phyloP scores from a whole-genome alignment of 2,329 filamentous ascomycete genomes.

The Neofusicoccum laricinum region DNA sequence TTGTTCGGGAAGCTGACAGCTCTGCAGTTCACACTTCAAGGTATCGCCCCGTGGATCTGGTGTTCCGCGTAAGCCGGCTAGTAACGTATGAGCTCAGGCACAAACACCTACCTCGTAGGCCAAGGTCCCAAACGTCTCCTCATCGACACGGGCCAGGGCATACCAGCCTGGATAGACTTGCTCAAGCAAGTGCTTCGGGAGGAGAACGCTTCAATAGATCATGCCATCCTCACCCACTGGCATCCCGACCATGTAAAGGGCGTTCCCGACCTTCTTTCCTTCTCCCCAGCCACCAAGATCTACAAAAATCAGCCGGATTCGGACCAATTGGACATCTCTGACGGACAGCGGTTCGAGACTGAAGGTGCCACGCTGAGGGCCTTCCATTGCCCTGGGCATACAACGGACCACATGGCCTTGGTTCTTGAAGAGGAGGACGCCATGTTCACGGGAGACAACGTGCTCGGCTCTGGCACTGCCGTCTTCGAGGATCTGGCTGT shows the following conservation, averaged over 20 bases:
- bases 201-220: slow-evolving; percentile 67
- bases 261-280: slow-evolving; percentile 62
- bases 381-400: slow-evolving; percentile 70
- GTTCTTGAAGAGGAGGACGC: slow-evolving; percentile 73
- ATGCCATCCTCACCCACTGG: slow-evolving; percentile 84
- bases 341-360: slow-evolving; percentile 55
- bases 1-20: background rate
- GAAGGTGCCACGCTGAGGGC: slow-evolving; percentile 67
- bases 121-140: slow-evolving; percentile 70
- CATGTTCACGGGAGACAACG: slow-evolving; percentile 87
- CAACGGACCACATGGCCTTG: slow-evolving; percentile 77
- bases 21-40: slow-evolving; percentile 60
- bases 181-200: slow-evolving; percentile 63
- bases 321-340: slow-evolving; percentile 52
- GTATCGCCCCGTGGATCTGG: slow-evolving; percentile 28
- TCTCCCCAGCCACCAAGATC: slow-evolving; percentile 62
- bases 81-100: slow-evolving; percentile 49
- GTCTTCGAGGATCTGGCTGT: slow-evolving; percentile 74
- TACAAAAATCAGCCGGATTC: slow-evolving; percentile 58
- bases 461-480: slow-evolving; percentile 80
- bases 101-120: slow-evolving; percentile 93
- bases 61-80: background rate
- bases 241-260: slow-evolving; percentile 84
- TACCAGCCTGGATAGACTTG: slow-evolving; percentile 66
- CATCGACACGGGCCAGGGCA: slow-evolving; percentile 87